Base-by-base conservation (phyloP, 2,329 filamentous ascomycete species). In the Xylaria sp. region DNA sequence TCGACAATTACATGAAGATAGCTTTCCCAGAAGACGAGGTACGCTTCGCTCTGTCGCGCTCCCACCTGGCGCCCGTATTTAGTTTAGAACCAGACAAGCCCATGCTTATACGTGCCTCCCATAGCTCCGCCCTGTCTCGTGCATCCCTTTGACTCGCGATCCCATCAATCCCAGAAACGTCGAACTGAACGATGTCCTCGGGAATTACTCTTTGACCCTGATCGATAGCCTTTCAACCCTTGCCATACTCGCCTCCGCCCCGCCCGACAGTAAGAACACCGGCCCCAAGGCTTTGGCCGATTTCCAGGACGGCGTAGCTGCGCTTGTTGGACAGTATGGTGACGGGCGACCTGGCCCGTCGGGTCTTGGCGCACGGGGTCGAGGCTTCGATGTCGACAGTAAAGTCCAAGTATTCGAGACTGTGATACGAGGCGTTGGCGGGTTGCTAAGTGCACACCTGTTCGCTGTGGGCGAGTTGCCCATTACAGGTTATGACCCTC, bases 361-460 rank as follows among this genome's bases (percentile, higher is more conserved):
- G 5, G 93, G 92, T 7, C 86, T 88, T 76, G 95, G 95, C 3
- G 84, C 87, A 66, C 86, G 94, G 72, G 90, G 90, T 3, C 88
- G 90, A 64, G 96, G 94, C 0, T 99, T 99, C 76, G 94, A 99
- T 80, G 84, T 97, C 49, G 95, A 99, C 81, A 97, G 94, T 83
- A 99, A 98, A 81, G 96, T 99, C 1, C 95, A 99, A 82, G 94
- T 99, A 48, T 99, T 99, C 77, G 96, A 99, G 83, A 98, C 95
- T 0, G 95, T 97, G 43, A 99, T 99, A 74, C 88, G 96, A 67
- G 96, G 95, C 18, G 88, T 97, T 55, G 96, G 96, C 15, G 96
- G 96, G 0, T 84, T 99, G 66, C 82, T 99, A 72, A 98, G 94
- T 77, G 94, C 95, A 1, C 96, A 99, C 82, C 83, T 98, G 51